Percentiles rank a stretch among this genome's conserved stretches.
Conservation (phyloP, 2,329 filamentous ascomycete species). For the Fusarium cicatricum region DNA sequence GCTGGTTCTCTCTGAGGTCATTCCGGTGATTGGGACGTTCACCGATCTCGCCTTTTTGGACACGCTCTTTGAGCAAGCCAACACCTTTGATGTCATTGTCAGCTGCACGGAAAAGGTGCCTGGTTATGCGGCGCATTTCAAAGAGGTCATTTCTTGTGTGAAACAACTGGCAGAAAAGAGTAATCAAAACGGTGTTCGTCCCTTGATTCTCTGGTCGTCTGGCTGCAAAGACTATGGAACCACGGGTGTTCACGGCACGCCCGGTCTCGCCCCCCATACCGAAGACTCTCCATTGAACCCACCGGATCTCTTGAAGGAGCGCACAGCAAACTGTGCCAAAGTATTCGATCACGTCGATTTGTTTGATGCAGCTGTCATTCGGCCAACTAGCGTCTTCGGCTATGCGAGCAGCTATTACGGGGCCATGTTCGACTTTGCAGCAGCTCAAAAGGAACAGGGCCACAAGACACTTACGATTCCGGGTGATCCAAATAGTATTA, state of each 20-base stretch:
- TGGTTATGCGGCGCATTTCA: constrained; percentile 52
- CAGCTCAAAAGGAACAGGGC: constrained; percentile 28
- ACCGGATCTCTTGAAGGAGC: constrained; percentile 37
- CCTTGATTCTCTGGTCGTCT: constrained; percentile 56
- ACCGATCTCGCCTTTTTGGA: constrained; percentile 44
- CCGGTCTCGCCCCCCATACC: constrained; percentile 51
- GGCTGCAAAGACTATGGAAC: constrained; percentile 61
- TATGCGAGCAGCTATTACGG: constrained; percentile 55
- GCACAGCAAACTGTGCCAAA: constrained; percentile 44
- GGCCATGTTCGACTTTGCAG: constrained; percentile 49
- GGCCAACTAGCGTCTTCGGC: constrained; percentile 58
- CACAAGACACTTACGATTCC: constrained; percentile 44
- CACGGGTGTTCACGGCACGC: constrained; percentile 45
- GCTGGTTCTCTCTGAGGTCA: constrained; percentile 49
- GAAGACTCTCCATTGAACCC: constrained; percentile 52
- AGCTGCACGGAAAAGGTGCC: constrained; percentile 52
- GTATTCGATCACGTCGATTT: constrained; percentile 48
- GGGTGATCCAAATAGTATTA: constrained; percentile 48
- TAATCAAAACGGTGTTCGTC: constrained; percentile 45
- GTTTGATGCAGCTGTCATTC: constrained; percentile 54
- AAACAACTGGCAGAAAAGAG: constrained; percentile 45
- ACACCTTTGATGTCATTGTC: constrained; percentile 53
- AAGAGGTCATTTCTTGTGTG: constrained; percentile 48
- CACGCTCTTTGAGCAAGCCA: constrained; percentile 33
- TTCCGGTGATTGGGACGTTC: constrained; percentile 52